Base-by-base conservation (phyloP, 495 filamentous ascomycete species). In the Collariella sp. region DNA sequence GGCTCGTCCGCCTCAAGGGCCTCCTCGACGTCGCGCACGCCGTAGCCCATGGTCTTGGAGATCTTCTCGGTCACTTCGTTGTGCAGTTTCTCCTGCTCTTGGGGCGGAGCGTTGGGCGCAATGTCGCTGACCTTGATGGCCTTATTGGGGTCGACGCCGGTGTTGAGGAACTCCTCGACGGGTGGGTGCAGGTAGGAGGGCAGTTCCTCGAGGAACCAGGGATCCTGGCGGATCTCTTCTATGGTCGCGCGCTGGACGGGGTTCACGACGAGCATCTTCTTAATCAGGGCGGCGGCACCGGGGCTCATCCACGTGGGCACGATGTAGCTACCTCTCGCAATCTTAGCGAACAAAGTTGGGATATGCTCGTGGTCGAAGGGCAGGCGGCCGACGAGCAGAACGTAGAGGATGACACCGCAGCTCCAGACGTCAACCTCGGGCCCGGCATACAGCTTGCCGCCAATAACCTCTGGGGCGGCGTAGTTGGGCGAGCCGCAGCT, bases 381-480 rank as follows among this genome's bases (percentile, higher is more conserved):
- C 24, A 98, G 75, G 35, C 90, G 78, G 46, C 93, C 93, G 42
- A 91, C 89, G 23, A 98, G 77, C 60, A 98, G 73, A 50, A 98
- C 93, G 65, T 97, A 98, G 48, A 98, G 78, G 60, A 98, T 98
- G 59, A 98, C 94, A 62, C 93, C 93, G 64, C 91, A 97, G 71
- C 93, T 97, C 93, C 93, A 98, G 9, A 98, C 94, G 68, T 98
- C 93, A 41, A 98, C 93, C 69, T 98, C 93, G 2, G 94, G 93
- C 2, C 93, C 93, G 23, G 93, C 93, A 63, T 98, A 98, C 50
- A 98, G 77, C 76, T 97, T 98, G 13, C 93, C 93, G 41, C 88
- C 90, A 61, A 98, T 98, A 56, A 98, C 93, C 68, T 98, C 93
- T 2, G 93, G 93, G 5, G 93, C 93, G 18, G 93, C 93, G 68